These are phyloP conservation scores for Aspergillus spinulosporus DNA, from an alignment of 2,329 filamentous ascomycete species.

Conservation along the genomic window DNA sequence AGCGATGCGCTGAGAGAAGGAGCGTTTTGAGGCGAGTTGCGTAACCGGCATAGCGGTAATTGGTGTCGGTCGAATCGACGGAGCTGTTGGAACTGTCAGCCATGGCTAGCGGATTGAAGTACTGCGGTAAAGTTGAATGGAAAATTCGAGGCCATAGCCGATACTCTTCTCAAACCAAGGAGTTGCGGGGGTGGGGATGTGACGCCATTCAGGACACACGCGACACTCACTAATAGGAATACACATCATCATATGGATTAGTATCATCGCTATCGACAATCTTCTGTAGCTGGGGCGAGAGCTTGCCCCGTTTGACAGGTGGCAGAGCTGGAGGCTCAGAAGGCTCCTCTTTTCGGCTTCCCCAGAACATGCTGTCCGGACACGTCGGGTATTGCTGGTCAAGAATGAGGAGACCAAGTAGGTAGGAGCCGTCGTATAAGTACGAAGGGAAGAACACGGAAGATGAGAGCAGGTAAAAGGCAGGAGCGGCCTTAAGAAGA, in stretches of 20 bases:
- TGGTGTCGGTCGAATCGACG: constrained; percentile 78
- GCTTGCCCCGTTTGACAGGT: constrained; percentile 48
- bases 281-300: constrained; percentile 57
- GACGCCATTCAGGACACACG: not conserved
- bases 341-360: constrained; percentile 24
- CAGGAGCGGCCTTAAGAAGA: not conserved
- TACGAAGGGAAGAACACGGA: not conserved
- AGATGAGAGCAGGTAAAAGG: not conserved
- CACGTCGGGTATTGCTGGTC: not conserved
- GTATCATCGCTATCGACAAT: constrained; percentile 63
- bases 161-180: not conserved
- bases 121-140: not conserved
- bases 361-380: constrained; percentile 31
- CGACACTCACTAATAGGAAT: constrained; percentile 71
- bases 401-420: not conserved
- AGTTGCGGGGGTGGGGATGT: not conserved
- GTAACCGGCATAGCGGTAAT: constrained; percentile 89
- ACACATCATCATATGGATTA: constrained; percentile 69
- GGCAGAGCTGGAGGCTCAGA: constrained; percentile 13
- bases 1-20: constrained; percentile 85
- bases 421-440: not conserved
- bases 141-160: not conserved
- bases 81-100: constrained; percentile 50
- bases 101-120: not conserved
- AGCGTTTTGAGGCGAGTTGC: constrained; percentile 82